Conservation (phyloP, 306 rosid species). For the Astragalus glycyphyllos region DNA sequence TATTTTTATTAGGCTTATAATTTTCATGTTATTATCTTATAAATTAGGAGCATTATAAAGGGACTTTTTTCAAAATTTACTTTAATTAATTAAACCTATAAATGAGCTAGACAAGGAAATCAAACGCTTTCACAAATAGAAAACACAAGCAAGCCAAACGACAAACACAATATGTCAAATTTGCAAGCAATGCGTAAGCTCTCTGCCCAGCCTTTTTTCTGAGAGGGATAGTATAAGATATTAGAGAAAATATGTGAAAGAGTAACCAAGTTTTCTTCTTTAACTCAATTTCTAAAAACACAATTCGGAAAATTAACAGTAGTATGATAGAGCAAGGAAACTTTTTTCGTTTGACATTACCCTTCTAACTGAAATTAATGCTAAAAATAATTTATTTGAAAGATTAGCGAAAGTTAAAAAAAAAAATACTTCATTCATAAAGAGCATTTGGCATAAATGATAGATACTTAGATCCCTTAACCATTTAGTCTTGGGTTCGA, state of each 20-base stretch:
- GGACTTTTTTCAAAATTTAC: too few species aligned
- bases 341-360: background rate
- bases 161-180: constrained; percentile 40
- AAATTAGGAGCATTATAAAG: too few species aligned
- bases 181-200: constrained; percentile 13
- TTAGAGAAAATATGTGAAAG: constrained; percentile 2
- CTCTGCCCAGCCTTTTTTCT: constrained; percentile 21
- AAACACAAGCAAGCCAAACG: background rate
- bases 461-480: too few species aligned
- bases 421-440: too few species aligned
- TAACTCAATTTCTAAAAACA: background rate
- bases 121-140: constrained; percentile 20
- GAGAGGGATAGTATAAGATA: constrained; percentile 41
- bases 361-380: too few species aligned
- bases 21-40: too few species aligned
- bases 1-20: too few species aligned
- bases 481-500: too few species aligned
- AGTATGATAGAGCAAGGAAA: background rate
- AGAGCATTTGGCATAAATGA: too few species aligned
- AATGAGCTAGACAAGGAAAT: constrained; percentile 14
- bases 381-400: too few species aligned
- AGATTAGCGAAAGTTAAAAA: too few species aligned
- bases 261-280: background rate
- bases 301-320: background rate
- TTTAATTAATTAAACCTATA: too few species aligned